Conservation (phyloP, 192 early-diverging fungal genomes). For the Martensiomyces pterosporus region DNA sequence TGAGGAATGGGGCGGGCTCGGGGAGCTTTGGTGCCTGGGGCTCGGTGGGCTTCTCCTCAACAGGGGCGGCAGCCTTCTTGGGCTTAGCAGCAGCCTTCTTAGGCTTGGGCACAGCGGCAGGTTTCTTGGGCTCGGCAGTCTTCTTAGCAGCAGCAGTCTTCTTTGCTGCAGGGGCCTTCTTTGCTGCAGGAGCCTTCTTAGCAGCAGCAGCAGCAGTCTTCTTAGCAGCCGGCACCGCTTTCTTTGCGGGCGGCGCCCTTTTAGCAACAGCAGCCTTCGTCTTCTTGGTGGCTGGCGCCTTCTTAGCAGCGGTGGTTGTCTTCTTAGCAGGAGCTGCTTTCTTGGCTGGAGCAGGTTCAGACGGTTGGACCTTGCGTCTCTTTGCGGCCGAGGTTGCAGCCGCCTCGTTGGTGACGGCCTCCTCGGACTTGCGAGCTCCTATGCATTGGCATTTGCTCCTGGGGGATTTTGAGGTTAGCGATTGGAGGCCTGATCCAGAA, state of each 20-base stretch:
- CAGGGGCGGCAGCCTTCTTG: neutral
- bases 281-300: conserved; percentile 6
- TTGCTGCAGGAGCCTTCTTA: conserved; percentile 3
- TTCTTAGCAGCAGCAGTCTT: conserved; percentile 6
- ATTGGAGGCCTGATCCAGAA: too few species aligned
- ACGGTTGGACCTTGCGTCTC: conserved; percentile 30
- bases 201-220: neutral
- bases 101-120: neutral
- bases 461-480: too few species aligned
- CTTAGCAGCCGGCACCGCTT: too few species aligned
- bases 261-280: conserved; percentile 9
- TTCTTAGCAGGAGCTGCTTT: conserved; percentile 1
- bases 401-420: conserved; percentile 16
- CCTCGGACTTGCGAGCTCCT: conserved; percentile 28
- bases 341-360: conserved; percentile 7
- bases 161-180: conserved; percentile 4
- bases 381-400: conserved; percentile 15
- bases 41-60: neutral
- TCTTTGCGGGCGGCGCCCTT: conserved; percentile 9
- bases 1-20: conserved; percentile 32
- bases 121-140: neutral
- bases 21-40: conserved; percentile 2
- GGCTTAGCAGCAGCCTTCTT: conserved; percentile 1
- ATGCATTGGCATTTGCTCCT: too few species aligned
- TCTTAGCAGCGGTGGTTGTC: conserved; percentile 3